phyloP scores from a whole-genome alignment of 2,329 filamentous ascomycete genomes.

The Cryphonectria japonica region DNA sequence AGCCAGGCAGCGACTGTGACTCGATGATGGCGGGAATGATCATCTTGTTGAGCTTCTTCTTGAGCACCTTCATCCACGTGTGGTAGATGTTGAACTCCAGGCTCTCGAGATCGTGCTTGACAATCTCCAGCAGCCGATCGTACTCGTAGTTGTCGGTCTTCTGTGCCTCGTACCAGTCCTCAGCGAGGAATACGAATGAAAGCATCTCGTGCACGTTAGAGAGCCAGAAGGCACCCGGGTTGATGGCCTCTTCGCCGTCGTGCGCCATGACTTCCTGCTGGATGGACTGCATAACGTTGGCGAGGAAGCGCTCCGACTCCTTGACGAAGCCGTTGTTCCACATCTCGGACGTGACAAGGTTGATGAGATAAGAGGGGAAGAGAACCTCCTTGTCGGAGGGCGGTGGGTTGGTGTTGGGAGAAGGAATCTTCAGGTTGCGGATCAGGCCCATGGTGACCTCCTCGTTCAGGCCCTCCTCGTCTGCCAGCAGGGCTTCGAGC shows the following conservation, averaged over 20 bases:
- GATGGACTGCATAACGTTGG: slow-evolving; percentile 99
- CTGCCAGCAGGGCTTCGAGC: slow-evolving; percentile 88
- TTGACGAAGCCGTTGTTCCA: slow-evolving; percentile 99
- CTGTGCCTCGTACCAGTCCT: slow-evolving; percentile 99
- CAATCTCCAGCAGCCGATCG: slow-evolving; percentile 93
- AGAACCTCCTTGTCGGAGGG: slow-evolving; percentile 98
- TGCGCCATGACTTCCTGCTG: slow-evolving; percentile 99
- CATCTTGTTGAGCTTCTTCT: slow-evolving; percentile 99
- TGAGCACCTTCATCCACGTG: slow-evolving; percentile 99
- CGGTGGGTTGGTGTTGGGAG: slow-evolving; percentile 81
- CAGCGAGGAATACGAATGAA: slow-evolving; percentile 97
- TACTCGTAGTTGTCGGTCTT: slow-evolving; percentile 99
- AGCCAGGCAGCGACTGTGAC: slow-evolving; percentile 95
- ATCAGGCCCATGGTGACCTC: slow-evolving; percentile 97
- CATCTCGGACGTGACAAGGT: slow-evolving; percentile 98
- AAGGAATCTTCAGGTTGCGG: slow-evolving; percentile 93
- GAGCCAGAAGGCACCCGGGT: slow-evolving; percentile 96
- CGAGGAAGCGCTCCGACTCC: slow-evolving; percentile 97
- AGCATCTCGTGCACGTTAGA: slow-evolving; percentile 99
- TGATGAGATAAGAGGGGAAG: slow-evolving; percentile 98
- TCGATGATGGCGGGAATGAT: slow-evolving; percentile 99
- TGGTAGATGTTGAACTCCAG: slow-evolving; percentile 99
- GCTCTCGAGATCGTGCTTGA: slow-evolving; percentile 98
- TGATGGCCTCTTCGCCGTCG: slow-evolving; percentile 95
- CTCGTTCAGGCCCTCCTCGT: slow-evolving; percentile 94